Evolutionary conservation across 768 basidiomycete genomes (phyloP).

Genomic region (Tubosaeta sp.): DNA sequence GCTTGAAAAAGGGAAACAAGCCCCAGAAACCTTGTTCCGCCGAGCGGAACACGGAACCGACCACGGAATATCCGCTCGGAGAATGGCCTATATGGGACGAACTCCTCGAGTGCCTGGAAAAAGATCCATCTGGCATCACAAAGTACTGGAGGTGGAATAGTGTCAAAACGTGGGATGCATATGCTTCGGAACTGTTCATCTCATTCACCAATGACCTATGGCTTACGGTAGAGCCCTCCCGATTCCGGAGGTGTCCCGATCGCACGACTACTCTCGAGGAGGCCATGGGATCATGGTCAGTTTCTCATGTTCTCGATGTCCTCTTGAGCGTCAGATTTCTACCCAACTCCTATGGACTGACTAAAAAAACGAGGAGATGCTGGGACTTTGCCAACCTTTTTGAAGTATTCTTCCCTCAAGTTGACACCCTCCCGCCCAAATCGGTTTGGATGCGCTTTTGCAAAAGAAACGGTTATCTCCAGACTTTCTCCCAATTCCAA

Average conservation of each 20-base stretch:
- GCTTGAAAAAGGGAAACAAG: neutral
- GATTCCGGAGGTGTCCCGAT: neutral
- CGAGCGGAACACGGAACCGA: neutral
- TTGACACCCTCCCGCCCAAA: neutral
- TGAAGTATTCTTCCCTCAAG: slow-evolving; percentile 1
- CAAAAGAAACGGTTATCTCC: neutral
- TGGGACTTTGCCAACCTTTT: slow-evolving; percentile 2
- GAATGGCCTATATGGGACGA: slow-evolving; percentile 7
- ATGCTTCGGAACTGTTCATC: neutral
- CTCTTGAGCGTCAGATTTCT: slow-evolving; percentile 4
- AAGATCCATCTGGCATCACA: neutral
- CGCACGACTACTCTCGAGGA: neutral
- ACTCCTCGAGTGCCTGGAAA: neutral
- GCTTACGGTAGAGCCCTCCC: neutral
- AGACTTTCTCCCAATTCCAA: neutral
- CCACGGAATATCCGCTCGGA: neutral
- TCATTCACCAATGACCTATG: slow-evolving; percentile 6
- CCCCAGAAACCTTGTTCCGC: neutral
- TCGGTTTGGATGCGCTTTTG: slow-evolving; percentile 2
- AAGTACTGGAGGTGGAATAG: neutral
- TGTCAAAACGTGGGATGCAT: neutral
- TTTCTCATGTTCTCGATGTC: neutral
- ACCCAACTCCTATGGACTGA: slow-evolving; percentile 4
- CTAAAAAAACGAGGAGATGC: neutral
- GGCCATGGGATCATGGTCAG: slow-evolving; percentile 2